Conservation (phyloP, 208 protist genomes). For the Vickermania ingenoplastis region DNA sequence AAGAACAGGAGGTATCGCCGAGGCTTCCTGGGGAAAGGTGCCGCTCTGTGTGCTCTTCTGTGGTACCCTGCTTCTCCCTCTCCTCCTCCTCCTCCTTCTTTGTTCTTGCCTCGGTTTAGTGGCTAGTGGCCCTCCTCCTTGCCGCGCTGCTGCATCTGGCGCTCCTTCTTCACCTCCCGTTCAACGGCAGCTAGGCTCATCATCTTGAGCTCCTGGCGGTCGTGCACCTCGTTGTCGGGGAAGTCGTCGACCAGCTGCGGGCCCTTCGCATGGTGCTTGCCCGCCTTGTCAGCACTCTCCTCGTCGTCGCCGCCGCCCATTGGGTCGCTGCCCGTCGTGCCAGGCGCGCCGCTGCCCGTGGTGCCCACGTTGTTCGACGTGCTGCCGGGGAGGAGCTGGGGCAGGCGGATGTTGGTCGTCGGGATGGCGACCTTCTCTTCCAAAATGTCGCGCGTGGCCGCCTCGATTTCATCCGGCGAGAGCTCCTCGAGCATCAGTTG, state of each 20-base stretch:
- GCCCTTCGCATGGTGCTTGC: not conserved
- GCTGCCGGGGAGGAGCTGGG: constrained; percentile 14
- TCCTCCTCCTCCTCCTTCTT: not conserved
- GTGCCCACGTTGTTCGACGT: too few species aligned
- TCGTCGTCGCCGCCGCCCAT: constrained; percentile 14
- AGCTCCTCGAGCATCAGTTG: constrained; percentile 58
- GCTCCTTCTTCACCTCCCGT: constrained; percentile 80
- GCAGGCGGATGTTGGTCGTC: constrained; percentile 38
- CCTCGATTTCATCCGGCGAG: constrained; percentile 28
- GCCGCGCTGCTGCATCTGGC: constrained; percentile 42
- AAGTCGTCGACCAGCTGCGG: constrained; percentile 39
- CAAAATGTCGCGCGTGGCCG: constrained; percentile 19
- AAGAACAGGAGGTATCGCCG: too few species aligned
- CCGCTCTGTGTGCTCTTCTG: too few species aligned
- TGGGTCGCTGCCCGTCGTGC: not conserved
- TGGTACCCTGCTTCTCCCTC: too few species aligned
- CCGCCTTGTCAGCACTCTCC: constrained; percentile 6
- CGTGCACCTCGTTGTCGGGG: constrained; percentile 81
- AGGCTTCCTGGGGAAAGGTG: too few species aligned
- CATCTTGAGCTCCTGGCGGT: constrained; percentile 81
- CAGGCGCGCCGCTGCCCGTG: not conserved
- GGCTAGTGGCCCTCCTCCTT: constrained; percentile 19
- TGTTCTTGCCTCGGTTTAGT: not conserved
- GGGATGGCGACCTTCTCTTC: constrained; percentile 19
- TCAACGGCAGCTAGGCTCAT: constrained; percentile 83